Conservation (phyloP, 2,329 filamentous ascomycete species). For the Arthrobotrys musiformis region DNA sequence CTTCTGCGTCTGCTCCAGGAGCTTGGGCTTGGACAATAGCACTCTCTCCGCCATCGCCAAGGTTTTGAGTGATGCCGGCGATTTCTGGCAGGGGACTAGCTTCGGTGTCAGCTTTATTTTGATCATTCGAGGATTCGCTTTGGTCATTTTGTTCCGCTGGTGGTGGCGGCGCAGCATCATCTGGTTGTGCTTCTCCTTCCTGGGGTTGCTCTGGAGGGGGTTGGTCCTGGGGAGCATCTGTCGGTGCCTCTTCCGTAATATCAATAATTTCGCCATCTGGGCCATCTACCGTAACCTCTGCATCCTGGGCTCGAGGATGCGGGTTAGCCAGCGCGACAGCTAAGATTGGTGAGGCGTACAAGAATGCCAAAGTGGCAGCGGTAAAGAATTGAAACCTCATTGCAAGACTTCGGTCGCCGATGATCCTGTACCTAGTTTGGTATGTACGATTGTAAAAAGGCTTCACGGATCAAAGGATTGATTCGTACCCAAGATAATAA, state of each 20-base stretch:
- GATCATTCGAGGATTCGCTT: background rate
- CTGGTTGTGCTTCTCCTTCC: background rate
- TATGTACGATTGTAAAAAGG: background rate
- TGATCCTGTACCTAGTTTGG: too few relatives aligned
- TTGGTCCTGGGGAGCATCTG: background rate
- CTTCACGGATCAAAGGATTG: background rate
- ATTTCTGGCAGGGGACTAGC: background rate
- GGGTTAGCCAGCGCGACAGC: constrained; percentile 20
- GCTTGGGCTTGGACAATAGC: background rate
- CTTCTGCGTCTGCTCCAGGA: background rate
- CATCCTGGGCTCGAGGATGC: constrained; percentile 16
- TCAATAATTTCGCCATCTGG: constrained; percentile 4
- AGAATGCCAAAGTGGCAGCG: constrained; percentile 24
- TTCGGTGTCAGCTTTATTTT: background rate
- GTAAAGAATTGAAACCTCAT: constrained; percentile 18
- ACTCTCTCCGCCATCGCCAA: background rate
- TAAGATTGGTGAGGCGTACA: constrained; percentile 34
- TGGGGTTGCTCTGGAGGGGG: too few relatives aligned
- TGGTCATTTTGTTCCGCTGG: background rate
- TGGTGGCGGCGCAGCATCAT: background rate
- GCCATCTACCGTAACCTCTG: background rate
- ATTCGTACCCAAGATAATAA: background rate
- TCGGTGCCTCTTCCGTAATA: background rate
- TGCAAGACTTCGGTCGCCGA: background rate
- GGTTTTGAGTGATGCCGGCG: background rate